phyloP scores from a whole-genome alignment of 495 filamentous ascomycete species.

The Schizothecium vesticola region DNA sequence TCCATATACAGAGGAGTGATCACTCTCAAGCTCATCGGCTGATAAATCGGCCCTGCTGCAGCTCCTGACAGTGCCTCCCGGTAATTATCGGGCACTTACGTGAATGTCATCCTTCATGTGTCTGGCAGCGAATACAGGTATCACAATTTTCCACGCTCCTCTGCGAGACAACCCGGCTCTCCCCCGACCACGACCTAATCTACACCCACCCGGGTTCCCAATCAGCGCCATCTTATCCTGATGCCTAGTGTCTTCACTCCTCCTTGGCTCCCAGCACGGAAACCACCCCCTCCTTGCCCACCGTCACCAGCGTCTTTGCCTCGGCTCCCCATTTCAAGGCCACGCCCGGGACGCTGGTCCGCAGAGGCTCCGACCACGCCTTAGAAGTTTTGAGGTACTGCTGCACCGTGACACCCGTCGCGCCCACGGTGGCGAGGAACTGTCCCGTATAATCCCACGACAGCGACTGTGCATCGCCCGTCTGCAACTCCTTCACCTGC shows the following conservation, averaged over 20 bases:
- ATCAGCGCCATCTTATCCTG: background rate
- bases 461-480: slow-evolving; percentile 67
- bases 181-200: background rate
- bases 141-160: background rate
- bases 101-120: background rate
- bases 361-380: slow-evolving; percentile 81
- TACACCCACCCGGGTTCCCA: background rate
- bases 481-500: slow-evolving; percentile 72
- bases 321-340: slow-evolving; percentile 71
- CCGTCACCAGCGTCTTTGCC: slow-evolving; percentile 66
- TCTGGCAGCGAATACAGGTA: background rate
- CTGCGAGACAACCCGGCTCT: background rate
- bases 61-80: background rate
- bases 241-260: slow-evolving; percentile 7
- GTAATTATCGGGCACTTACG: background rate
- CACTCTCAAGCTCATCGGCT: background rate
- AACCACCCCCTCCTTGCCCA: slow-evolving; percentile 69
- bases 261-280: slow-evolving; percentile 53
- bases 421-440: slow-evolving; percentile 77
- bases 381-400: slow-evolving; percentile 79
- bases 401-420: slow-evolving; percentile 76
- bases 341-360: slow-evolving; percentile 65
- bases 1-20: background rate
- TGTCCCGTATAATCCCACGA: slow-evolving; percentile 95
- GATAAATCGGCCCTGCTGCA: background rate